phyloP scores from a whole-genome alignment of 2,329 filamentous ascomycete species.

The Cladosporium sp. region DNA sequence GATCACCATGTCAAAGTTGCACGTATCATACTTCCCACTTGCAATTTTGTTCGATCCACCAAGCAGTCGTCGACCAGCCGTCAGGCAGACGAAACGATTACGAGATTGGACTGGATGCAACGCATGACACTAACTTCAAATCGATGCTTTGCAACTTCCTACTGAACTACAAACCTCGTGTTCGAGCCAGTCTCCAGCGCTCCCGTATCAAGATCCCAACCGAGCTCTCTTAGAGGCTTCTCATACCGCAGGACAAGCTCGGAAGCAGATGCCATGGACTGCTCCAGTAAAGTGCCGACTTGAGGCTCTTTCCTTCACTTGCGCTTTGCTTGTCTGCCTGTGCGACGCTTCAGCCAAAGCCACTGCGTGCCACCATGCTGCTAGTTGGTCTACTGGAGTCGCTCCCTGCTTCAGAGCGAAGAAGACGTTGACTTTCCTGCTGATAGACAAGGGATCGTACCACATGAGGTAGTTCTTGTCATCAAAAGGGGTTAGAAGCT shows the following conservation, averaged over 20 bases:
- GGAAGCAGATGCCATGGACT: constrained; percentile 36
- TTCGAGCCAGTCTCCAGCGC: constrained; percentile 58
- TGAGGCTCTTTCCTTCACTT: constrained; percentile 14
- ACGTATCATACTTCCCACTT: too few species aligned
- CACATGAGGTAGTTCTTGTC: constrained; percentile 60
- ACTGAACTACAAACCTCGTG: background rate
- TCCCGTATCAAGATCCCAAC: constrained; percentile 63
- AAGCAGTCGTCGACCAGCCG: too few species aligned
- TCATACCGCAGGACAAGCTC: constrained; percentile 45
- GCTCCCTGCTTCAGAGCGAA: constrained; percentile 63
- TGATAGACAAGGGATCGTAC: constrained; percentile 37
- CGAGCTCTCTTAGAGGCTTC: constrained; percentile 41
- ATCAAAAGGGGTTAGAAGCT: constrained; percentile 48
- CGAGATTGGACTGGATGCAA: too few species aligned
- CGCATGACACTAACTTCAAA: too few species aligned
- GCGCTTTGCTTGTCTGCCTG: constrained; percentile 3
- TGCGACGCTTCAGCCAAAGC: constrained; percentile 36
- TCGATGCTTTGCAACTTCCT: too few species aligned
- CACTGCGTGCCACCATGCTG: constrained; percentile 61
- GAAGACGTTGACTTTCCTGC: constrained; percentile 28
- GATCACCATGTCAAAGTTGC: too few species aligned
- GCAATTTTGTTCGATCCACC: too few species aligned
- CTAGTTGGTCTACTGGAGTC: constrained; percentile 48
- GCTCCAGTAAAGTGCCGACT: constrained; percentile 38
- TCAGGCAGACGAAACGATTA: too few species aligned